Base-by-base conservation (phyloP, 164 flowering plant genomes). In the Nymphaea colorata region DNA sequence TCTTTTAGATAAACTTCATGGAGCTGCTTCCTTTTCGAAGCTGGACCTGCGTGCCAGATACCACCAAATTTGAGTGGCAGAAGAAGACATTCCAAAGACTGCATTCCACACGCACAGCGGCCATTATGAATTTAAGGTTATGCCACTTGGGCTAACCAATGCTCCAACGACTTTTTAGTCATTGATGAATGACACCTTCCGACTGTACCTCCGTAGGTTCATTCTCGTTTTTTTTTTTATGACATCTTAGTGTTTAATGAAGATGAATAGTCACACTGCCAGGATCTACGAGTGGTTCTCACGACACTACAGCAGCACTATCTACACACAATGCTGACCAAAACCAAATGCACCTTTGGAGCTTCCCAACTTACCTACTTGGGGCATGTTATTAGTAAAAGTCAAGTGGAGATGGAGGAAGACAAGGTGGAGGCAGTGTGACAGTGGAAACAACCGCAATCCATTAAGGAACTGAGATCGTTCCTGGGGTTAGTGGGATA, bases 291-390 rank as follows among this genome's bases (percentile, higher is more conserved):
- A 12, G 25, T 62, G 14, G 36, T 17, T 14, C 36, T 62, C 7
- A 6, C 12, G 2, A 18, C 18, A 14, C 36, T 62, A 1, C 64
- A 18, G 1, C 8, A 62, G n/a, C 7, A 12, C 2, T 11, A 2
- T 8, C 18, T 62, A 1, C 18, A 25, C 18, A 25, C 12, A 62
- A 25, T 8, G 36, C 8, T 11, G 36, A 25, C 64, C 36, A 62
- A 62, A 12, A 25, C 64, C 36, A 62, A 62, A 12, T 62, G 64
- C 64, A 25, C 36, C 64, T 62, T 62, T 62, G 64, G 64, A 18
- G 7, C 8, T 17, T 11, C 6, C 18, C 12, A 17, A 62, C n/a
- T 17, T 11, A 17, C 12, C 0, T 62, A 62, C 64, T 17, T 62
- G 14, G 64, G 64, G 18, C 25, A 18, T 62, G 64, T 62, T 14